Percentiles rank a stretch among this genome's conserved stretches.
phyloP scores from a whole-genome alignment of 1,284 basidiomycete species.

The Tilletia walkeri region DNA sequence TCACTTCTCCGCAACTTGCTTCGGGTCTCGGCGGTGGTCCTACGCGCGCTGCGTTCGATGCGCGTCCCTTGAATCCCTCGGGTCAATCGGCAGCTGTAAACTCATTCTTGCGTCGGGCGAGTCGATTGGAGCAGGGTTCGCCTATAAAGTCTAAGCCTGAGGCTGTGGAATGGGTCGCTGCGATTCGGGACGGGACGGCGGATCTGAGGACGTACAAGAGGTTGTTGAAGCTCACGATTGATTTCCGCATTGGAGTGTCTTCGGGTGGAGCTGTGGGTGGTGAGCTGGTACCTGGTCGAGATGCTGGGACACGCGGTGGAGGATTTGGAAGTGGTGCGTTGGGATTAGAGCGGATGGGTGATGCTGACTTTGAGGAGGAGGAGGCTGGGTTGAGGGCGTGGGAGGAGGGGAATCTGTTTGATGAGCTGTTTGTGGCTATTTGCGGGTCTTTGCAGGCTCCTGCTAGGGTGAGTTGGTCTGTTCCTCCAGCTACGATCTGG shows the following conservation, averaged over 20 bases:
- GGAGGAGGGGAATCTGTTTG: conserved; percentile 17
- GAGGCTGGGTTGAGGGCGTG: conserved; percentile 16
- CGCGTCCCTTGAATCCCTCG: conserved; percentile 1
- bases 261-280: not conserved
- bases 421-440: conserved; percentile 15
- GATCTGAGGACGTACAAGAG: conserved; percentile 30
- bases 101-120: conserved; percentile 24
- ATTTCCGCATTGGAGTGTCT: conserved; percentile 24
- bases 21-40: not conserved
- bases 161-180: conserved; percentile 30
- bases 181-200: conserved; percentile 26
- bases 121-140: conserved; percentile 29
- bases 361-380: conserved; percentile 15
- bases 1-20: not conserved
- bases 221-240: conserved; percentile 30
- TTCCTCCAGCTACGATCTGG: too few relatives aligned
- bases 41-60: not conserved
- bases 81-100: conserved; percentile 4
- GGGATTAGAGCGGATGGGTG: conserved; percentile 18
- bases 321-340: conserved; percentile 14
- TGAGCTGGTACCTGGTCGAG: conserved; percentile 17
- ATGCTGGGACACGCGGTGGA: not conserved
- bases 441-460: not conserved
- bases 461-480: not conserved
- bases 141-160: conserved; percentile 39